Conservation (phyloP, 306 rosid species). For the Fragaria vesca region DNA sequence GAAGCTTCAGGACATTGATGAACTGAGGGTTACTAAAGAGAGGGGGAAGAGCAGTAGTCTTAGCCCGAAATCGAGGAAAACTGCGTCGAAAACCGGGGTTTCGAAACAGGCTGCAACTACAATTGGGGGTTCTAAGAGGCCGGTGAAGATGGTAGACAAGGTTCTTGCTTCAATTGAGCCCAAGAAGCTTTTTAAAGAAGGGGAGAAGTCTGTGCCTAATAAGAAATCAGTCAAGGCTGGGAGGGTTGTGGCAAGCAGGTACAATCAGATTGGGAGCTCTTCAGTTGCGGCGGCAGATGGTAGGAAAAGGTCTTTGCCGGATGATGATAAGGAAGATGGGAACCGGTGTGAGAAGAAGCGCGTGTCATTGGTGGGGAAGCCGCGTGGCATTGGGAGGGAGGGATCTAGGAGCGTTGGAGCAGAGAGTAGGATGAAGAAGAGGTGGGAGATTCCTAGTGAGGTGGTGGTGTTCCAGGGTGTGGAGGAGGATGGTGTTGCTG, state of each 20-base stretch:
- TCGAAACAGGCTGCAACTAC: constrained; percentile 47
- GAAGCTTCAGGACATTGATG: constrained; percentile 59
- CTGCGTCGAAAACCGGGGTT: constrained; percentile 37
- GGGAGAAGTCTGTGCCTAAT: constrained; percentile 42
- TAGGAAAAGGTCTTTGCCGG: constrained; percentile 71
- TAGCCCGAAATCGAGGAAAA: constrained; percentile 51
- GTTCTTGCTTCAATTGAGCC: constrained; percentile 51
- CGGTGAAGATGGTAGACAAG: constrained; percentile 51
- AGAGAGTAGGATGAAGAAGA: constrained; percentile 55
- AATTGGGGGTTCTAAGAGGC: constrained; percentile 39
- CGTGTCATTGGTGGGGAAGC: constrained; percentile 38
- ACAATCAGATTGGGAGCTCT: constrained; percentile 37
- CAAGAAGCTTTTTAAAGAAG: constrained; percentile 71
- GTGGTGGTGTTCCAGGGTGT: constrained; percentile 29
- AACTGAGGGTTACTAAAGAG: constrained; percentile 41
- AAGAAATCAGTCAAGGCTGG: constrained; percentile 57
- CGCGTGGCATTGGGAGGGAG: constrained; percentile 24
- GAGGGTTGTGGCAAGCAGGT: constrained; percentile 81
- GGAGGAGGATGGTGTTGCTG: constrained; percentile 23
- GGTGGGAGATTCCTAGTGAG: constrained; percentile 57
- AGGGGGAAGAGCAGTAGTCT: constrained; percentile 50
- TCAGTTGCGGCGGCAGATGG: constrained; percentile 37
- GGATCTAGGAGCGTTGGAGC: constrained; percentile 26
- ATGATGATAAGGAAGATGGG: constrained; percentile 47
- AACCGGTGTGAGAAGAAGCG: constrained; percentile 48